Percentiles rank a stretch among this genome's conserved stretches.
Conservation (phyloP, 805 yeast genomes). For the Lipomyces lipofer region DNA sequence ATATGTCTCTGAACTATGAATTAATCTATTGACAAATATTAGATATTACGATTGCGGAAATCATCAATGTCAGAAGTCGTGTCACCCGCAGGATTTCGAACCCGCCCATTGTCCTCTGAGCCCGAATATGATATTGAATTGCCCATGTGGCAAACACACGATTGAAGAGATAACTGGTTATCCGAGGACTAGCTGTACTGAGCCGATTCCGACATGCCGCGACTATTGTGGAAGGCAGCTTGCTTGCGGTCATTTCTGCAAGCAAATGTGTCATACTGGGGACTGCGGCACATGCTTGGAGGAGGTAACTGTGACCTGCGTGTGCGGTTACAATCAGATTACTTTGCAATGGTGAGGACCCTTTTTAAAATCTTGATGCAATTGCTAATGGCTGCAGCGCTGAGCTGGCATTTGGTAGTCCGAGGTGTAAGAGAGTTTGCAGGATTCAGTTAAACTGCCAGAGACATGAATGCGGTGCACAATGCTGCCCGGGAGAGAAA, state of each 20-base stretch:
- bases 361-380: background rate
- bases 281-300: constrained; percentile 68
- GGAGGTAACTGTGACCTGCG: constrained; percentile 54
- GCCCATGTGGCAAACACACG: constrained; percentile 76
- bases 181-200: constrained; percentile 61
- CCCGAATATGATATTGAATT: constrained; percentile 59
- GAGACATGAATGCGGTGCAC: constrained; percentile 68
- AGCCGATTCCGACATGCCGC: constrained; percentile 77
- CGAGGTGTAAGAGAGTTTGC: constrained; percentile 72
- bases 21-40: background rate
- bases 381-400: background rate
- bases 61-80: constrained; percentile 52
- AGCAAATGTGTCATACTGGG: constrained; percentile 73
- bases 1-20: constrained; percentile 27
- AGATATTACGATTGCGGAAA: constrained; percentile 60
- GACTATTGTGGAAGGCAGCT: constrained; percentile 60
- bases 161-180: constrained; percentile 44
- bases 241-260: constrained; percentile 73
- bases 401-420: constrained; percentile 36
- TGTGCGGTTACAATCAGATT: constrained; percentile 52
- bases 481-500: constrained; percentile 71
- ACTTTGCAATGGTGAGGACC: constrained; percentile 24
- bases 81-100: constrained; percentile 54
- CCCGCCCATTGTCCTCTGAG: constrained; percentile 58
- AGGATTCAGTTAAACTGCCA: constrained; percentile 74